A percentile compares a stretch with the other conserved stretches of the same genome.
These are phyloP conservation scores for Fusarium temperatum DNA, from an alignment of 2,329 filamentous ascomycete genomes.

Conservation along the genomic window DNA sequence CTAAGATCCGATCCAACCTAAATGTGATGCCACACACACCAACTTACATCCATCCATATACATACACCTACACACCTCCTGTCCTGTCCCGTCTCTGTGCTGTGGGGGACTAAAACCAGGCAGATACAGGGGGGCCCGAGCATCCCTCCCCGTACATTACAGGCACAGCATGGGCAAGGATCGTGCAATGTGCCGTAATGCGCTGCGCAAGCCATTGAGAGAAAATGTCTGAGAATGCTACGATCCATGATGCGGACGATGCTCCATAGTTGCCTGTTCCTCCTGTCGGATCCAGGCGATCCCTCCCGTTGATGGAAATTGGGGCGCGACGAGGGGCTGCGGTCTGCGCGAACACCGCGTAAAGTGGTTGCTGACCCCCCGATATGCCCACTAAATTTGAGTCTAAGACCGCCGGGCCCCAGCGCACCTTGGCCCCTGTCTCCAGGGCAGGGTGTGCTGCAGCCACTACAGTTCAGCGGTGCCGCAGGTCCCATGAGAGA, in stretches of 20 bases:
- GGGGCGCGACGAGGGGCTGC: conserved; percentile 42
- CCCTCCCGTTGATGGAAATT: conserved; percentile 38
- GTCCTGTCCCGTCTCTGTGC: conserved; percentile 8
- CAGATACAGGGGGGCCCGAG: conserved; percentile 27
- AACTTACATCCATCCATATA: conserved; percentile 6
- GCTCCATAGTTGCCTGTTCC: conserved; percentile 46
- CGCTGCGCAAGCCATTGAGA: conserved; percentile 11
- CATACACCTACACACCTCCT: conserved; percentile 9
- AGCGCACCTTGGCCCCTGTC: conserved; percentile 20
- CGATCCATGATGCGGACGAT: conserved; percentile 35
- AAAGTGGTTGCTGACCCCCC: conserved; percentile 41
- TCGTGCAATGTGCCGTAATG: conserved; percentile 5
- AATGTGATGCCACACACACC: conserved; percentile 33
- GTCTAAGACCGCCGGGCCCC: conserved; percentile 28
- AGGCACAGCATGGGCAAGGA: conserved; percentile 30
- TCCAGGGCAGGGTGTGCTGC: conserved; percentile 26
- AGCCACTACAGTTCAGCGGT: conserved; percentile 32
- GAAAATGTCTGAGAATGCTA: conserved; percentile 32
- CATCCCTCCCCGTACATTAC: conserved; percentile 27
- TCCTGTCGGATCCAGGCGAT: conserved; percentile 37
- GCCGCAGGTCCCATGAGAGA: conserved; percentile 31
- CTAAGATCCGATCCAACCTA: conserved; percentile 24
- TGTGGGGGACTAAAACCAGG: conserved; percentile 31
- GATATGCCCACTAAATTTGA: conserved; percentile 39
- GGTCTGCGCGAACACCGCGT: conserved; percentile 40